Base-by-base conservation (phyloP, 208 protist genomes). In the Acanthamoeba royreba region DNA sequence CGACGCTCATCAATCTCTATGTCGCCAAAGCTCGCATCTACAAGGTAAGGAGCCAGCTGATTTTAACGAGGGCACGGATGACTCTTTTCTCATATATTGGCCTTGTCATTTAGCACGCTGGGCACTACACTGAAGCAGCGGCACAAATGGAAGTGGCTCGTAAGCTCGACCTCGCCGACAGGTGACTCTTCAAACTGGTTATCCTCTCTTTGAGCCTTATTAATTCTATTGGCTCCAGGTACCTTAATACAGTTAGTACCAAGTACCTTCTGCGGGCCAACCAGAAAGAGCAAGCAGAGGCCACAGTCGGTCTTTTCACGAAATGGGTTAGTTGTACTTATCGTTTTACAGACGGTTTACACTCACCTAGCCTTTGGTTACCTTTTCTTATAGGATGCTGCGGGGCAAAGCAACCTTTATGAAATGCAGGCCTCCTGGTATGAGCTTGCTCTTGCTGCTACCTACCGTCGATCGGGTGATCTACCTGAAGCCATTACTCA, bases 341-440 rank as follows among this genome's bases (percentile, higher is more conserved):
- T 86, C 87, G 35, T 77, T 40, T 55, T 9, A 55, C 49, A 9
- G 49, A 19, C 9, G 49, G 19, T 55, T 55, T 55, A 19, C 13
- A 19, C 17, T 8, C 31, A 22, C 31, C n/a, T 45, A 92, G 7
- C 38, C n/a, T 83, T 83, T 28, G 15, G 55, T 66, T 9, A 28
- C 25, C 28, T 45, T 58, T 19, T 46, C 86, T 33, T 47, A 52
- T 86, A 96, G 38, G 95, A 92, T 61, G 49, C 85, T 9, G 94
- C 96, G 38, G 87, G 63, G 11, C 79, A 83, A 8, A 94, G 94
- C 55, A 94, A 97, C 43, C 74, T 97, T 25, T 96, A 98, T 46
- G 98, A 99, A 52, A 99, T 99, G 95, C 98, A 99, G 96, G 98
- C 98, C 96, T 97, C 97, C 92, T 99, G 99, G 98, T 99, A 98